A percentile compares a stretch with the other conserved stretches of the same genome.
Evolutionary conservation across 371 early-diverging fungal genomes (phyloP).

Genomic region (Actinomortierella ambigua): DNA sequence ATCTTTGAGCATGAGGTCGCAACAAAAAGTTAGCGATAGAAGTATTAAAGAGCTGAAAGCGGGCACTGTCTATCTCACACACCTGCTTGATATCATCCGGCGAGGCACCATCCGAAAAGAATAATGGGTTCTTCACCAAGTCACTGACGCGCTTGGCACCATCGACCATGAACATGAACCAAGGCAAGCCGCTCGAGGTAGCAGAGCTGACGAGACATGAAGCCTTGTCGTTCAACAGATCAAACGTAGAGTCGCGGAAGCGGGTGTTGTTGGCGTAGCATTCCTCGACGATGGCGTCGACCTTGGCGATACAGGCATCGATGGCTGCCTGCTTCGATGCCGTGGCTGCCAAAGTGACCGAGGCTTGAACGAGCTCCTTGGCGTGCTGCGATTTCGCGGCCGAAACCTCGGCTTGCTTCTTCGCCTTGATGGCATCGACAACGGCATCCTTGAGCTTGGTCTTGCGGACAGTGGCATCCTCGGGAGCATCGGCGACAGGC

Average conservation of each 20-base stretch:
- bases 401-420: neutral
- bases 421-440: too few species aligned
- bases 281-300: constrained; percentile 43
- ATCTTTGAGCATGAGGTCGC: too few species aligned
- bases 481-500: too few species aligned
- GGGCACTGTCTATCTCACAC: too few species aligned
- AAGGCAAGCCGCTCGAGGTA: constrained; percentile 12
- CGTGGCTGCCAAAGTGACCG: constrained; percentile 31
- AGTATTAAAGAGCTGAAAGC: too few species aligned
- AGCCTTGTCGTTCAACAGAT: constrained; percentile 33
- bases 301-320: constrained; percentile 31
- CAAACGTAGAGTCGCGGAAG: constrained; percentile 39
- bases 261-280: constrained; percentile 34
- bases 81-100: constrained; percentile 46
- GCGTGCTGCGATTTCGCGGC: constrained; percentile 33
- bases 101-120: constrained; percentile 37
- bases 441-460: too few species aligned
- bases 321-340: constrained; percentile 34
- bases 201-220: constrained; percentile 29
- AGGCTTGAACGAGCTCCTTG: constrained; percentile 25
- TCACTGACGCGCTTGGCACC: constrained; percentile 34
- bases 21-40: too few species aligned
- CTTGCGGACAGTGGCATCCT: too few species aligned
- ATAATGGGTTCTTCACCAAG: constrained; percentile 34
- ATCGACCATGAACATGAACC: constrained; percentile 9